phyloP scores from a whole-genome alignment of 1,284 basidiomycete genomes.

The Ganoderma leucocontextum region DNA sequence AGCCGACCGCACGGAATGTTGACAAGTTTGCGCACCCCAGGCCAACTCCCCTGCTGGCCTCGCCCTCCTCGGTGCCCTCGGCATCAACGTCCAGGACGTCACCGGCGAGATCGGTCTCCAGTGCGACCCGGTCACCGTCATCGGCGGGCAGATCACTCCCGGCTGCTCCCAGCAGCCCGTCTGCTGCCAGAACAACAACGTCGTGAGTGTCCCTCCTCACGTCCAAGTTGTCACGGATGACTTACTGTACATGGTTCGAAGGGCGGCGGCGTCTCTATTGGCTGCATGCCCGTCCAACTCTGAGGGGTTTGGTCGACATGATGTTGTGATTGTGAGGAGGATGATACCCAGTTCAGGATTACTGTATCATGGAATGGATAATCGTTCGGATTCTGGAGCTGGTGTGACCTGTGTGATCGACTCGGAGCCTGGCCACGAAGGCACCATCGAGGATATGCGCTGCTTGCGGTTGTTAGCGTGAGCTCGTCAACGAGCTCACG shows the following conservation, averaged over 20 bases:
- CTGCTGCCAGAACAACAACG: conserved; percentile 37
- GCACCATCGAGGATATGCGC: too few species aligned
- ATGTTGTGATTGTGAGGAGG: too few species aligned
- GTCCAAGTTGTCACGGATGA: background rate
- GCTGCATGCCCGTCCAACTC: conserved; percentile 32
- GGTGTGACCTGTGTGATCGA: background rate
- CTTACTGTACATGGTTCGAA: conserved; percentile 8
- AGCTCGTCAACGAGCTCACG: background rate
- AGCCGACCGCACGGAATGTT: background rate
- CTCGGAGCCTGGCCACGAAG: too few species aligned
- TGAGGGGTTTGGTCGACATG: conserved; percentile 5
- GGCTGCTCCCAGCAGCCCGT: conserved; percentile 27
- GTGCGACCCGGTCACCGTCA: conserved; percentile 29
- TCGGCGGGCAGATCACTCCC: conserved; percentile 26
- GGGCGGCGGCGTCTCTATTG: conserved; percentile 34
- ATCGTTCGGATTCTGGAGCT: conserved; percentile 5
- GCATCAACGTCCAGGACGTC: conserved; percentile 23
- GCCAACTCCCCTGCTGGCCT: conserved; percentile 19
- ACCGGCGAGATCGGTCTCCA: conserved; percentile 22
- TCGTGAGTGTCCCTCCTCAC: conserved; percentile 18
- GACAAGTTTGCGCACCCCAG: conserved; percentile 6
- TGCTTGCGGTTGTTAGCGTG: too few species aligned
- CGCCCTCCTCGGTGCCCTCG: conserved; percentile 24
- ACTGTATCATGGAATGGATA: conserved; percentile 13
- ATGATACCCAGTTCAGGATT: conserved; percentile 10